These are phyloP conservation scores for Cinchona pubescens DNA, from an alignment of 257 asterid genomes.

Conservation along the genomic window DNA sequence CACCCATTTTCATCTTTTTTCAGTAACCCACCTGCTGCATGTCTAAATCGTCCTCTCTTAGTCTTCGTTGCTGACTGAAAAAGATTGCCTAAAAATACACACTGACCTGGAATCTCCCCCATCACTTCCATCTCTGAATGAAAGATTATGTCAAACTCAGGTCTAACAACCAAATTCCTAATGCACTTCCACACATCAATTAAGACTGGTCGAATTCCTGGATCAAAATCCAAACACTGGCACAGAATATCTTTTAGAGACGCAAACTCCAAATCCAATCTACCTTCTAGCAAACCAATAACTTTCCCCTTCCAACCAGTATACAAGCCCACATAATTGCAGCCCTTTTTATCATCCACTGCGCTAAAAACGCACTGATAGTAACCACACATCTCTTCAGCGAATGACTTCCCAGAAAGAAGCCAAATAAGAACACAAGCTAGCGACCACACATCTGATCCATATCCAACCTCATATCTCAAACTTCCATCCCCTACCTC, in stretches of 20 bases:
- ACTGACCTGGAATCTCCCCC: slow-evolving; percentile 27
- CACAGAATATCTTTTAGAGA: slow-evolving; percentile 41
- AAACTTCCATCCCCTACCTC: slow-evolving; percentile 33
- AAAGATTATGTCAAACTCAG: slow-evolving; percentile 34
- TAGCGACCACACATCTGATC: slow-evolving; percentile 81
- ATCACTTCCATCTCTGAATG: slow-evolving; percentile 23
- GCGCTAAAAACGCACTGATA: slow-evolving; percentile 25
- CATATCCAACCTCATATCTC: slow-evolving; percentile 41
- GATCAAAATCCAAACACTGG: slow-evolving; percentile 57
- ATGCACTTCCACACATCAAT: slow-evolving; percentile 68
- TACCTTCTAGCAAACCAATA: slow-evolving; percentile 36
- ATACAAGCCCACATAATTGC: slow-evolving; percentile 40
- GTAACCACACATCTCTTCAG: slow-evolving; percentile 43
- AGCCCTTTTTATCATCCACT: slow-evolving; percentile 30
- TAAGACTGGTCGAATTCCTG: slow-evolving; percentile 49
- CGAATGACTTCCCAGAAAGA: slow-evolving; percentile 53
- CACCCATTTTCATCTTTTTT: slow-evolving; percentile 29
- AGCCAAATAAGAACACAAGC: slow-evolving; percentile 61
- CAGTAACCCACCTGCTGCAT: slow-evolving; percentile 17
- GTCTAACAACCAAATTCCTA: slow-evolving; percentile 43
- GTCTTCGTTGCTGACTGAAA: slow-evolving; percentile 30
- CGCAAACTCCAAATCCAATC: slow-evolving; percentile 38
- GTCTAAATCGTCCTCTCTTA: slow-evolving; percentile 18
- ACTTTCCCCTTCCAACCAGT: slow-evolving; percentile 49
- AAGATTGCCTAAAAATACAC: slow-evolving; percentile 51